phyloP scores from a whole-genome alignment of 2,329 filamentous ascomycete species.

The Sclerotinia subarctica region DNA sequence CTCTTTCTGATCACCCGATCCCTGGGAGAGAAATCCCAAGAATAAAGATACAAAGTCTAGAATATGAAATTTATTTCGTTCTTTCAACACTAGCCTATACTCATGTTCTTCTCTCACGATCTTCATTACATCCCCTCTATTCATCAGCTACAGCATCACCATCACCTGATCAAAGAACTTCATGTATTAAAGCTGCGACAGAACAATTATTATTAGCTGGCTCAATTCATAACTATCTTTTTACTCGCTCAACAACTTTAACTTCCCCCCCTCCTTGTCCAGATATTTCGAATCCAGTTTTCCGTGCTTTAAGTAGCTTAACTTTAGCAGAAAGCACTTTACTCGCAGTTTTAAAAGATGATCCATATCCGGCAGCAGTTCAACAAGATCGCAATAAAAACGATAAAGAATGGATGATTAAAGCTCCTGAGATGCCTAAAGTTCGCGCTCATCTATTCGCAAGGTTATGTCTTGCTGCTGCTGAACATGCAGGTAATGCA shows the following conservation, averaged over 20 bases:
- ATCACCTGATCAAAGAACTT: slow-evolving; percentile 62
- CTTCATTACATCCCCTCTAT: slow-evolving; percentile 71
- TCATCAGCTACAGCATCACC: slow-evolving; percentile 59
- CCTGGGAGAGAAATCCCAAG: slow-evolving; percentile 63
- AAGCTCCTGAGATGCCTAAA: slow-evolving; percentile 80
- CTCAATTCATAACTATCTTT: slow-evolving; percentile 71
- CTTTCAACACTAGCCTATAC: slow-evolving; percentile 74
- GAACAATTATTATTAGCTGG: slow-evolving; percentile 75
- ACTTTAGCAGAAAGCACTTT: slow-evolving; percentile 86
- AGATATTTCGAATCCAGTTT: slow-evolving; percentile 52
- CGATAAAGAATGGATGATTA: slow-evolving; percentile 96
- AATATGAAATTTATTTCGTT: slow-evolving; percentile 79
- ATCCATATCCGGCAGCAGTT: slow-evolving; percentile 82
- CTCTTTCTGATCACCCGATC: slow-evolving; percentile 63
- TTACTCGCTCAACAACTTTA: slow-evolving; percentile 51
- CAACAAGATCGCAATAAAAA: slow-evolving; percentile 77
- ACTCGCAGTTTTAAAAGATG: slow-evolving; percentile 87
- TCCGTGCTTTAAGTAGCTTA: slow-evolving; percentile 59
- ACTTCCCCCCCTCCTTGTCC: slow-evolving; percentile 44
- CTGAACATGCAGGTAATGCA: slow-evolving; percentile 80
- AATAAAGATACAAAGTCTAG: slow-evolving; percentile 68
- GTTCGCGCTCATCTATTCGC: slow-evolving; percentile 87
- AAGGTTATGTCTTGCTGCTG: slow-evolving; percentile 79
- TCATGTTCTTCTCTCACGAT: slow-evolving; percentile 68
- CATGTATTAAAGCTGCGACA: slow-evolving; percentile 70